phyloP scores from a whole-genome alignment of 495 filamentous ascomycete genomes.

The Neurospora cerealis region DNA sequence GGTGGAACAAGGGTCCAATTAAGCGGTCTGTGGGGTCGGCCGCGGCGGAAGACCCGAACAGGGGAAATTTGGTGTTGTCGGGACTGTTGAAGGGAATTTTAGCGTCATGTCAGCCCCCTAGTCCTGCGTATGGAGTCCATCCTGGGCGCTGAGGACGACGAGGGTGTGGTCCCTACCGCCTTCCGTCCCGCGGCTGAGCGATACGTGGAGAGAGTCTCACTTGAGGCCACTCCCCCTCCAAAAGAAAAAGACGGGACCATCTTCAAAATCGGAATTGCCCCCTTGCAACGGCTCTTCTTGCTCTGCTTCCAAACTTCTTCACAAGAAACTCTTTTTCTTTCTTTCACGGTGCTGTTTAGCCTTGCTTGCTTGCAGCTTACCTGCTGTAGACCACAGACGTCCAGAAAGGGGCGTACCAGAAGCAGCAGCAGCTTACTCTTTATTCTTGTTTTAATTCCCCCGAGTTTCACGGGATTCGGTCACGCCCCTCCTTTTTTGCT shows the following conservation, averaged over 20 bases:
- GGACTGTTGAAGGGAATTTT: not conserved
- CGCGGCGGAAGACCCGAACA: not conserved
- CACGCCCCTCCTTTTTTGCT: not conserved
- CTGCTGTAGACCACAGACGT: not conserved
- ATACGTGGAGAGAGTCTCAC: not conserved
- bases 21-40: not conserved
- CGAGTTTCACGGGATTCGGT: not conserved
- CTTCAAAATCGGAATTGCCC: not conserved
- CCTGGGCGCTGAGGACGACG: not conserved
- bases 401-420: not conserved
- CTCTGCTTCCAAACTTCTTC: not conserved
- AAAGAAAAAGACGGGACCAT: not conserved
- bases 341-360: not conserved
- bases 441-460: not conserved
- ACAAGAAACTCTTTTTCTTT: not conserved
- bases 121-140: not conserved
- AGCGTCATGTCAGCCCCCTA: not conserved
- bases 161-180: not conserved
- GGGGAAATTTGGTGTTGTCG: not conserved
- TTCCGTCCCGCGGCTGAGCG: not conserved
- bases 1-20: not conserved
- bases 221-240: not conserved
- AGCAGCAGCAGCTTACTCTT: not conserved
- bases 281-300: not conserved
- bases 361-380: not conserved